Evolutionary conservation across 345 rosid species (phyloP).

Genomic region (Clausena lansium): DNA sequence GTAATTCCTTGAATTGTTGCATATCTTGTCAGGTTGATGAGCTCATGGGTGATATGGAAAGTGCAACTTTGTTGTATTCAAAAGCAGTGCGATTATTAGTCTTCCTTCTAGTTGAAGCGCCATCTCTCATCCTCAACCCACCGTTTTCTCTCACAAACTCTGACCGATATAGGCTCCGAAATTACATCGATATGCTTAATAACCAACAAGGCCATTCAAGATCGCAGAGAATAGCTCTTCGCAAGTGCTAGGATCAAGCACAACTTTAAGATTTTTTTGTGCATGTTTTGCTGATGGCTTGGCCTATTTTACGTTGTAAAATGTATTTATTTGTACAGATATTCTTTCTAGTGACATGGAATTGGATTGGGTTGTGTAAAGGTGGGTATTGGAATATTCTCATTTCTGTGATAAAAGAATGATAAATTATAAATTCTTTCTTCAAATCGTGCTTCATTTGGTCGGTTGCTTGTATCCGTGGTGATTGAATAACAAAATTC

Average conservation of each 20-base stretch:
- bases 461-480: neutral
- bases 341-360: conserved; percentile 21
- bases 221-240: conserved; percentile 46
- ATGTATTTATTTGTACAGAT: conserved; percentile 29
- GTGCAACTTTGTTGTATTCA: conserved; percentile 59
- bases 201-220: conserved; percentile 58
- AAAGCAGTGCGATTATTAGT: conserved; percentile 69
- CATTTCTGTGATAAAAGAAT: conserved; percentile 22
- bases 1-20: neutral
- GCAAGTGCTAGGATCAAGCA: neutral
- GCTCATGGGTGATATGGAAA: conserved; percentile 64
- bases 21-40: conserved; percentile 62
- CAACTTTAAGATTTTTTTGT: neutral
- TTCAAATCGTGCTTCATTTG: neutral
- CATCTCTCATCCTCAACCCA: conserved; percentile 79
- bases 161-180: conserved; percentile 61
- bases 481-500: too few species aligned
- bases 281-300: neutral
- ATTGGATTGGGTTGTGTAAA: conserved; percentile 21
- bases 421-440: neutral
- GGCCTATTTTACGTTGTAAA: conserved; percentile 27
- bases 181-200: conserved; percentile 68
- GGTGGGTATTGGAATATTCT: conserved; percentile 40
- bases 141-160: conserved; percentile 89
- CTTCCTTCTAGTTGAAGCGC: conserved; percentile 90